Conservation (phyloP, 441 rosid genomes). For the Populus tomentosa region DNA sequence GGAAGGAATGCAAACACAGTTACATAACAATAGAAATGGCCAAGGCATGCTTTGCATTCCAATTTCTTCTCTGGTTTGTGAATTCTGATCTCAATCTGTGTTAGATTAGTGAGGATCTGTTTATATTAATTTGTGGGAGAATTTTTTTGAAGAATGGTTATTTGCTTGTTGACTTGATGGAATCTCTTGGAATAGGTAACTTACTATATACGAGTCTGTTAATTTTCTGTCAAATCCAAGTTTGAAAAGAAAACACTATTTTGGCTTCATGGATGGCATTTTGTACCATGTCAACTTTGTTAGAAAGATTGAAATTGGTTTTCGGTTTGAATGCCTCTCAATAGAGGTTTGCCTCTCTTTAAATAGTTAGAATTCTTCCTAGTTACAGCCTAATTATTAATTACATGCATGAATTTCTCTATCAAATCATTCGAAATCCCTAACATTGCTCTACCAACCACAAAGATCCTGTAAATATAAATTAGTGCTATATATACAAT, state of each 20-base stretch:
- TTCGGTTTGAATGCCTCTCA: too few species aligned
- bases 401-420: too few species aligned
- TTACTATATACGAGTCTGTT: not conserved
- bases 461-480: too few species aligned
- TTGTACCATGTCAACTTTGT: too few species aligned
- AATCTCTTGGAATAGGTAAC: not conserved
- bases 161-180: not conserved
- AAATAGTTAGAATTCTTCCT: too few species aligned
- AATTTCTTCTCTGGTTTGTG: not conserved
- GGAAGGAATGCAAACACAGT: not conserved
- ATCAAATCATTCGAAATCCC: too few species aligned
- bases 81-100: not conserved
- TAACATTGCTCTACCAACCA: too few species aligned
- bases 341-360: too few species aligned
- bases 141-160: not conserved
- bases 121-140: not conserved
- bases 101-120: not conserved
- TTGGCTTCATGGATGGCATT: too few species aligned
- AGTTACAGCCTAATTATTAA: too few species aligned
- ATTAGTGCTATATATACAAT: too few species aligned
- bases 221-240: not conserved
- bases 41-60: not conserved
- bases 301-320: too few species aligned
- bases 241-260: not conserved
- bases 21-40: not conserved